These are phyloP conservation scores for Pelargonium australe DNA, from an alignment of 441 rosid genomes.

Conservation along the genomic window DNA sequence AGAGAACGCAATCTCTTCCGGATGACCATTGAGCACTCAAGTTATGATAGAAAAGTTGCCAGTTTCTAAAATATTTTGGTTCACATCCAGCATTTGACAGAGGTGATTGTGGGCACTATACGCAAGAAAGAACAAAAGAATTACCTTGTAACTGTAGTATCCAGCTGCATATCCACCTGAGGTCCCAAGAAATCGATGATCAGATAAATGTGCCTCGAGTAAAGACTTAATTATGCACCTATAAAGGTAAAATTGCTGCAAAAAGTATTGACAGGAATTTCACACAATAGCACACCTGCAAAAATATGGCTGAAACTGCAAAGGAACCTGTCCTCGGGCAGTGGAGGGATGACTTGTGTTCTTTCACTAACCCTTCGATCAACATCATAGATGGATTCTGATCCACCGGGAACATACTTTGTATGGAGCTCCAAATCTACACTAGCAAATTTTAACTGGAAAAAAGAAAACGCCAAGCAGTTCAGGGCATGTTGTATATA, in stretches of 20 bases:
- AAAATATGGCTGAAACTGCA: constrained; percentile 83
- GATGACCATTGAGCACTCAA: no score
- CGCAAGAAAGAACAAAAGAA: constrained; percentile 5
- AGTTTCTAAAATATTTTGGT: neutral
- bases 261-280: neutral
- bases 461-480: constrained; percentile 16
- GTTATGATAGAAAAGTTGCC: no score
- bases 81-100: neutral
- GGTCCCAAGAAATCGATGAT: constrained; percentile 15
- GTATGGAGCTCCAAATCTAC: constrained; percentile 82
- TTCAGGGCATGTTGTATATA: neutral
- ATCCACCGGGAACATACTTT: constrained; percentile 55
- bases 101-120: neutral
- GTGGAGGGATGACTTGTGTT: constrained; percentile 71
- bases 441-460: constrained; percentile 67
- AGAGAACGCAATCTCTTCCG: neutral
- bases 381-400: constrained; percentile 72
- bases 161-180: constrained; percentile 96
- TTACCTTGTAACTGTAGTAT: constrained; percentile 93
- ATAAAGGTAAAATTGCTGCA: constrained; percentile 2
- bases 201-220: neutral
- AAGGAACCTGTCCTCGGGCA: constrained; percentile 82
- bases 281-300: constrained; percentile 45
- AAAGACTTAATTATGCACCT: neutral
- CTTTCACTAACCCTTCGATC: constrained; percentile 57